Conservation (phyloP, 2,329 filamentous ascomycete genomes). For the Apiospora pterosperma region DNA sequence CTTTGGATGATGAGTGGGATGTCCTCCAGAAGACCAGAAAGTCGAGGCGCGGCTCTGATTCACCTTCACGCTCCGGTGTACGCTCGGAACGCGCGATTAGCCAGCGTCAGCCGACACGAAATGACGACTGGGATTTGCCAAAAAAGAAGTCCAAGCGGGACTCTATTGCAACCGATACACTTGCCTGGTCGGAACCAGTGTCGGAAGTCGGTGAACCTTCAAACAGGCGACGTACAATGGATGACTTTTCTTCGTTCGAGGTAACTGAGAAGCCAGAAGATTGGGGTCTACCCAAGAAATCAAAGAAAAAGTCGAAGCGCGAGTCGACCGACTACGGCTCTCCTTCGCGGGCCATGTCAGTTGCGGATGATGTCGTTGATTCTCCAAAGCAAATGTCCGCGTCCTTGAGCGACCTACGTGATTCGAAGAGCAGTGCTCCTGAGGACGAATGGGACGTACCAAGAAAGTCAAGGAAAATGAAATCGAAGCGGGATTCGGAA, state of each 20-base stretch:
- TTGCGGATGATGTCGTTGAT: conserved; percentile 1
- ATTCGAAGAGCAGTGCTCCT: conserved; percentile 3
- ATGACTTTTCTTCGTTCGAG: conserved; percentile 12
- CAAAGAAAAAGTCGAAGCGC: background rate
- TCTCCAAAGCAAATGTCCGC: background rate
- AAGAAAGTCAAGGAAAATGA: conserved; percentile 33
- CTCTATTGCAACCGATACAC: conserved; percentile 9
- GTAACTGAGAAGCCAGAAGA: background rate
- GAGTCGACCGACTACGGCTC: background rate
- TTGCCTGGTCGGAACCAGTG: background rate
- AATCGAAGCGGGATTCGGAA: conserved; percentile 28
- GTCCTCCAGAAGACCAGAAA: conserved; percentile 6
- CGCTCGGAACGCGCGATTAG: conserved; percentile 9
- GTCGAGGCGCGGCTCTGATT: background rate
- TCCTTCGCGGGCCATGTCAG: background rate
- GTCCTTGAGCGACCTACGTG: background rate
- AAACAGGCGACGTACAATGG: conserved; percentile 3
- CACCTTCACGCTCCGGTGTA: conserved; percentile 7
- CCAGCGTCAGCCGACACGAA: background rate
- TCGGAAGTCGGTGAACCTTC: conserved; percentile 1
- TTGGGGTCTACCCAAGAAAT: background rate
- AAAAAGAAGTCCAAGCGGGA: conserved; percentile 41
- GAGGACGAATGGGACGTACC: conserved; percentile 20
- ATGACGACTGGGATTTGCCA: conserved; percentile 23
- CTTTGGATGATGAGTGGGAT: background rate